These are phyloP conservation scores for Wickerhamiella domercqiae DNA, from an alignment of 805 yeast genomes.

Conservation along the genomic window DNA sequence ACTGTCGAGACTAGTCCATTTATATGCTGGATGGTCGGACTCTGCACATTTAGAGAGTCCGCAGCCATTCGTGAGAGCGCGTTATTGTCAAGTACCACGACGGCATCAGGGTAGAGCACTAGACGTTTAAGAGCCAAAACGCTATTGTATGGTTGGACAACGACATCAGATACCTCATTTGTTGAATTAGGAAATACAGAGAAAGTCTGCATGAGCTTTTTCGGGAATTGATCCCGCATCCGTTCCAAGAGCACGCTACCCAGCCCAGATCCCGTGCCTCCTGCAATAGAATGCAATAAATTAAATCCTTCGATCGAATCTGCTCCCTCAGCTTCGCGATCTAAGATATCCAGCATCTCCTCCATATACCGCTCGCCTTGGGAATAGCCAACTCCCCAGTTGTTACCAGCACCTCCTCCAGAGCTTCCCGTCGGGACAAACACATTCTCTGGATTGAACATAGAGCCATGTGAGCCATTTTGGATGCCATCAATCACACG, in stretches of 20 bases:
- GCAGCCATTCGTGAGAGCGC: conserved; percentile 64
- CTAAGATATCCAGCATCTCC: conserved; percentile 66
- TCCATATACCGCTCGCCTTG: conserved; percentile 58
- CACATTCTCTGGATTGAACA: conserved; percentile 73
- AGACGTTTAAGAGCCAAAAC: conserved; percentile 67
- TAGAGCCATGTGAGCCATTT: conserved; percentile 33
- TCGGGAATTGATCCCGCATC: conserved; percentile 64
- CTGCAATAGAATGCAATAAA: conserved; percentile 86
- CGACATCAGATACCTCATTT: conserved; percentile 82
- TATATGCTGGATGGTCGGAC: conserved; percentile 60
- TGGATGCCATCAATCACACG: conserved; percentile 52
- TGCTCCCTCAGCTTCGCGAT: conserved; percentile 77
- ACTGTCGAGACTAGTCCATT: conserved; percentile 78
- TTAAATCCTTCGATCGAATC: conserved; percentile 86
- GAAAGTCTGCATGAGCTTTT: conserved; percentile 70
- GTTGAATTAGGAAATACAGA: conserved; percentile 65
- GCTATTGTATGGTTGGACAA: conserved; percentile 92
- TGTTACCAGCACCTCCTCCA: conserved; percentile 73
- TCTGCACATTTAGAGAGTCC: conserved; percentile 36
- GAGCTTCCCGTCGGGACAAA: conserved; percentile 68
- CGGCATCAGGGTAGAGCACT: conserved; percentile 72
- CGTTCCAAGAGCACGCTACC: conserved; percentile 72
- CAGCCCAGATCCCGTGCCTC: conserved; percentile 96
- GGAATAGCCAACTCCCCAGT: conserved; percentile 83
- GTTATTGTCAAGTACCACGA: conserved; percentile 81